Conservation (phyloP, 1,139 yeast species). For the Zygosaccharomyces sapae region DNA sequence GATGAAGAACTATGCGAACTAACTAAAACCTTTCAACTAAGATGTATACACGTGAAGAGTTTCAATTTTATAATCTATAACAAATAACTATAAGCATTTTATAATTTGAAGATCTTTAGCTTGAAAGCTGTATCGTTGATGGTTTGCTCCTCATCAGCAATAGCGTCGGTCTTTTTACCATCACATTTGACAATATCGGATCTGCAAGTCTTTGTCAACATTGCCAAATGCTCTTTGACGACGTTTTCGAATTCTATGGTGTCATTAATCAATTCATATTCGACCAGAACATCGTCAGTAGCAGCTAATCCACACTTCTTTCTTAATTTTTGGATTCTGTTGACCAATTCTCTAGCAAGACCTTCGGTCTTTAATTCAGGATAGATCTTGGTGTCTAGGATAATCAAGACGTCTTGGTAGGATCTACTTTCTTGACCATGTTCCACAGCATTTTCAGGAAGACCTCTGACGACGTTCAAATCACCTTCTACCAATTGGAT, state of each 20-base stretch:
- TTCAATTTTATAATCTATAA: slow-evolving; percentile 4
- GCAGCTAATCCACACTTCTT: slow-evolving; percentile 94
- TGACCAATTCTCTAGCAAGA: slow-evolving; percentile 89
- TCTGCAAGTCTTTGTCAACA: slow-evolving; percentile 75
- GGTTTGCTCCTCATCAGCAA: slow-evolving; percentile 86
- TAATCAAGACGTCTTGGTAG: slow-evolving; percentile 80
- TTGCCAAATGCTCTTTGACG: slow-evolving; percentile 57
- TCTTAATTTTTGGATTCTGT: slow-evolving; percentile 96
- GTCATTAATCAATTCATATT: slow-evolving; percentile 68
- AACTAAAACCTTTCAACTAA: not conserved
- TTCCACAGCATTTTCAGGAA: slow-evolving; percentile 59
- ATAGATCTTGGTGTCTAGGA: slow-evolving; percentile 81
- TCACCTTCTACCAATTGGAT: slow-evolving; percentile 85
- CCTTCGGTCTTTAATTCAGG: slow-evolving; percentile 92
- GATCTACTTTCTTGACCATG: slow-evolving; percentile 82
- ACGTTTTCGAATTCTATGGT: slow-evolving; percentile 63
- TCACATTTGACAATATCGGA: slow-evolving; percentile 39
- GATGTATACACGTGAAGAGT: slow-evolving; percentile 5
- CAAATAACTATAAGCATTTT: slow-evolving; percentile 7
- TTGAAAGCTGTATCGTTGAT: slow-evolving; percentile 82
- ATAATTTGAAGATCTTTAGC: slow-evolving; percentile 65
- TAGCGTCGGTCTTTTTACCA: slow-evolving; percentile 42
- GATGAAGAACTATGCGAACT: too few species aligned
- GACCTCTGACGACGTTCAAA: slow-evolving; percentile 81
- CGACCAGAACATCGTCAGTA: slow-evolving; percentile 90